Conservation (phyloP, 352 stramenopile genomes). For the Globisporangium nagaii region DNA sequence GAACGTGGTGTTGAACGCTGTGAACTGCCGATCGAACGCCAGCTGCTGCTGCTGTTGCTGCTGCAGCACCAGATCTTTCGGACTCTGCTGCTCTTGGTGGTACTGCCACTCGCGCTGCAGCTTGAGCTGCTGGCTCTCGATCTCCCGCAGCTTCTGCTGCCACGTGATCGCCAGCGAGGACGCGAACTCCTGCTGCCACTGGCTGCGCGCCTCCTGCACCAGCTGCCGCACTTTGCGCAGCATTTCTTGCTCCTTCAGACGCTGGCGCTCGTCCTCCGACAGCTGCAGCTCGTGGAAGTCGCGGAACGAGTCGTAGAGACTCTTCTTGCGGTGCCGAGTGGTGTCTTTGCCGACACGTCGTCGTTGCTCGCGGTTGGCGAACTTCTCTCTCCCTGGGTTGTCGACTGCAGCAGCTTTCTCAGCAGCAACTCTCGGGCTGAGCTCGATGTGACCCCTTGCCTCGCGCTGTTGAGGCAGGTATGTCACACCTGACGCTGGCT, state of each 20-base stretch:
- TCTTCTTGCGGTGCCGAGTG: constrained; percentile 14
- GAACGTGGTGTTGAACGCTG: constrained; percentile 14
- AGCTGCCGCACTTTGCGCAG: constrained; percentile 39
- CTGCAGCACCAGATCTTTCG: not conserved
- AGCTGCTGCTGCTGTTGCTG: constrained; percentile 26
- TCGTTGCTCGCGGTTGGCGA: not conserved
- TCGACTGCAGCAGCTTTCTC: not conserved
- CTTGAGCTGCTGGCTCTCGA: constrained; percentile 10
- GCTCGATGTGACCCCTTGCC: not conserved
- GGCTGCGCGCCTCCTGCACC: constrained; percentile 18
- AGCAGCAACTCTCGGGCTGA: not conserved
- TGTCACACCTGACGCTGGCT: too few relatives aligned
- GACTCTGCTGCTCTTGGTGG: constrained; percentile 18
- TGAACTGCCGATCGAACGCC: constrained; percentile 19
- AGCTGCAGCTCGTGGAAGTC: constrained; percentile 41
- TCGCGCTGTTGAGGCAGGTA: too few relatives aligned
- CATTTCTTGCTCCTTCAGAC: constrained; percentile 24
- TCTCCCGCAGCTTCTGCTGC: constrained; percentile 4
- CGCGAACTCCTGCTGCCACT: constrained; percentile 3
- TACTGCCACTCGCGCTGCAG: constrained; percentile 11
- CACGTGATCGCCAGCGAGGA: not conserved
- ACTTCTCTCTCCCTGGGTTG: not conserved
- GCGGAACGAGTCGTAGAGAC: constrained; percentile 41
- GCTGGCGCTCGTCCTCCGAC: constrained; percentile 26
- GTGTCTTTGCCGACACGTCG: not conserved